phyloP scores from a whole-genome alignment of 352 stramenopile species.

The Phytopythium chamaehyphon region DNA sequence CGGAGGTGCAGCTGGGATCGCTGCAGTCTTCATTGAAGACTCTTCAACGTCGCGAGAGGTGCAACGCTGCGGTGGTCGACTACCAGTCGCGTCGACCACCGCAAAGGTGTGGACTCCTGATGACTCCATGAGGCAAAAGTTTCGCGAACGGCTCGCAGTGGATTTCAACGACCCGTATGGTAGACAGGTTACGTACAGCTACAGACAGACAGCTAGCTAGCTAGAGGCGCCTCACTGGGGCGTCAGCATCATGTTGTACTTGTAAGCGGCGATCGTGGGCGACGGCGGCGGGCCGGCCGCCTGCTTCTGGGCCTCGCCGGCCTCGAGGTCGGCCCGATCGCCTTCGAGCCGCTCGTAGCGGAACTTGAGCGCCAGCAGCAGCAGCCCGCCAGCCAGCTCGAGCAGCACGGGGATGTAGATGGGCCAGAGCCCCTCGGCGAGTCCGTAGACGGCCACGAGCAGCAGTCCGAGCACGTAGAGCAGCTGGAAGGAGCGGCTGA shows the following conservation, averaged over 20 bases:
- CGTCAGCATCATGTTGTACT: conserved; percentile 13
- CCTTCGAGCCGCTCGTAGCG: conserved; percentile 30
- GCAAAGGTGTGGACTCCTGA: too few species aligned
- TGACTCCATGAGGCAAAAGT: too few species aligned
- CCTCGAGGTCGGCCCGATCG: conserved; percentile 1
- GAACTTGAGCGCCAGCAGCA: conserved; percentile 43
- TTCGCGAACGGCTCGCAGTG: too few species aligned
- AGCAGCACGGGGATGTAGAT: conserved; percentile 53
- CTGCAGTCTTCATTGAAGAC: too few species aligned
- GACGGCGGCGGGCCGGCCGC: neutral
- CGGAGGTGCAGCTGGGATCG: too few species aligned
- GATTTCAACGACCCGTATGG: too few species aligned
- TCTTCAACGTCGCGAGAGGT: too few species aligned
- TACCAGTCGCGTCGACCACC: too few species aligned
- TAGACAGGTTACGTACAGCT: too few species aligned
- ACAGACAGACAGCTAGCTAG: neutral
- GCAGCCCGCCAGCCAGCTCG: conserved; percentile 32
- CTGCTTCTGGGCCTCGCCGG: neutral
- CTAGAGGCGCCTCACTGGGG: conserved; percentile 7
- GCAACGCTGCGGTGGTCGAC: too few species aligned
- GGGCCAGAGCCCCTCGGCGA: conserved; percentile 46
- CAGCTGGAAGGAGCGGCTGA: conserved; percentile 46
- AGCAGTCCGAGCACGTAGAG: conserved; percentile 40
- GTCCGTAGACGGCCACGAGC: conserved; percentile 41
- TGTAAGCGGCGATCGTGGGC: conserved; percentile 3